These are phyloP conservation scores for Myxozyma kluyveri DNA, from an alignment of 805 yeast genomes.

Conservation along the genomic window DNA sequence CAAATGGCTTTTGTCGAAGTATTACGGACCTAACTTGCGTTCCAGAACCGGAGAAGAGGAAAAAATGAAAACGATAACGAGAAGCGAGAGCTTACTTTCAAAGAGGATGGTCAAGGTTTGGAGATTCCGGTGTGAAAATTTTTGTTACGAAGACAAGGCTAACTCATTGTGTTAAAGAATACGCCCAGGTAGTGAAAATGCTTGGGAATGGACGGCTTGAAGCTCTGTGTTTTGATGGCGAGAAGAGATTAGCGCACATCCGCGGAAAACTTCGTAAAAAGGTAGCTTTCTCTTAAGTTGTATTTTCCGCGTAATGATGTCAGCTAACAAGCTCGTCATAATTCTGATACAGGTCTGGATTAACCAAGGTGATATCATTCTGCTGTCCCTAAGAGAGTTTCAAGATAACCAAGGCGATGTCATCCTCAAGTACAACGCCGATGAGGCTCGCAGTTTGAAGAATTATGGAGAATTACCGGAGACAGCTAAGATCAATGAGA, in stretches of 20 bases:
- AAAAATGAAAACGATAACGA: constrained; percentile 88
- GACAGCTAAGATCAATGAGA: constrained; percentile 93
- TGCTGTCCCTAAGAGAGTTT: constrained; percentile 95
- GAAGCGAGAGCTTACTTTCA: constrained; percentile 88
- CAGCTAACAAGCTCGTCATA: no score
- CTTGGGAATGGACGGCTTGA: constrained; percentile 97
- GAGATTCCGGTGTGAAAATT: not conserved
- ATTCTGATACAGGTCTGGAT: constrained; percentile 70
- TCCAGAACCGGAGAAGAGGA: constrained; percentile 91
- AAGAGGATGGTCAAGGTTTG: constrained; percentile 81
- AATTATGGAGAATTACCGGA: constrained; percentile 96
- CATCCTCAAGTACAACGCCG: constrained; percentile 92
- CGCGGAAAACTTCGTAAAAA: constrained; percentile 99
- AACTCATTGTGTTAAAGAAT: constrained; percentile 49
- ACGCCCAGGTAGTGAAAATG: constrained; percentile 97
- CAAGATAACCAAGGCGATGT: constrained; percentile 98
- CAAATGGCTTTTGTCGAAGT: not conserved
- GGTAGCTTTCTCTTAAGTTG: constrained; percentile 45
- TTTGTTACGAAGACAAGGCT: no score
- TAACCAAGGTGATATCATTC: constrained; percentile 96
- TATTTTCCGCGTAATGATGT: not conserved
- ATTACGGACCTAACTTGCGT: not conserved
- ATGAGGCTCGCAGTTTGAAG: constrained; percentile 96
- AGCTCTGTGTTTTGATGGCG: constrained; percentile 92
- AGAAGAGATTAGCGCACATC: constrained; percentile 92